Percentiles rank a stretch among this genome's conserved stretches.
Evolutionary conservation across 2,329 filamentous ascomycete species (phyloP).

Genomic region (Phoma sp.): DNA sequence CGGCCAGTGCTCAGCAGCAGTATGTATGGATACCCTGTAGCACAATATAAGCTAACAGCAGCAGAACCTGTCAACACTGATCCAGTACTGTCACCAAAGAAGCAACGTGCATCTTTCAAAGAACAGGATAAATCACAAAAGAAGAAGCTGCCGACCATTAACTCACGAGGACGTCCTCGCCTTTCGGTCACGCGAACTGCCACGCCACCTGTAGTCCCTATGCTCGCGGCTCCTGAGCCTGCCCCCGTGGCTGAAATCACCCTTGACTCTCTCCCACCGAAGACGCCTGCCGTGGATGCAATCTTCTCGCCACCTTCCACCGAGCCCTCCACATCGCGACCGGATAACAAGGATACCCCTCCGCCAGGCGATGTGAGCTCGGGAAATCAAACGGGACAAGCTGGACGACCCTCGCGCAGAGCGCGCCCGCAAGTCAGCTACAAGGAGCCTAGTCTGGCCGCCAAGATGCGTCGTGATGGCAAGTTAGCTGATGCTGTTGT

Average conservation of each 20-base stretch:
- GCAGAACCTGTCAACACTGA: constrained; percentile 59
- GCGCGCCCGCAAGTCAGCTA: constrained; percentile 56
- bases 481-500: constrained; percentile 54
- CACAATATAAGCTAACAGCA: constrained; percentile 24
- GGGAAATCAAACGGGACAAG: constrained; percentile 40
- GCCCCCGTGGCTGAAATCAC: constrained; percentile 36
- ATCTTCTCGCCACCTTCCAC: constrained; percentile 54
- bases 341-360: constrained; percentile 51
- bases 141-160: constrained; percentile 28
- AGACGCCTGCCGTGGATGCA: constrained; percentile 46
- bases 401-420: constrained; percentile 51
- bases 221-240: constrained; percentile 29
- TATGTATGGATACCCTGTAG: constrained; percentile 31
- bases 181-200: constrained; percentile 35
- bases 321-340: constrained; percentile 47
- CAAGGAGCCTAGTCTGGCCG: constrained; percentile 55
- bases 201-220: constrained; percentile 26
- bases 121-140: constrained; percentile 39
- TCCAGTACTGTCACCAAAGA: constrained; percentile 50
- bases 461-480: constrained; percentile 57
- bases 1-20: constrained; percentile 52
- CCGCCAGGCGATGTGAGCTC: constrained; percentile 50
- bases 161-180: constrained; percentile 30
- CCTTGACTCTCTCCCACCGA: constrained; percentile 47
- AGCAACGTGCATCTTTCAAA: constrained; percentile 39